These are phyloP conservation scores for Clarireedia homoeocarpa DNA, from an alignment of 2,329 filamentous ascomycete genomes.

Conservation along the genomic window DNA sequence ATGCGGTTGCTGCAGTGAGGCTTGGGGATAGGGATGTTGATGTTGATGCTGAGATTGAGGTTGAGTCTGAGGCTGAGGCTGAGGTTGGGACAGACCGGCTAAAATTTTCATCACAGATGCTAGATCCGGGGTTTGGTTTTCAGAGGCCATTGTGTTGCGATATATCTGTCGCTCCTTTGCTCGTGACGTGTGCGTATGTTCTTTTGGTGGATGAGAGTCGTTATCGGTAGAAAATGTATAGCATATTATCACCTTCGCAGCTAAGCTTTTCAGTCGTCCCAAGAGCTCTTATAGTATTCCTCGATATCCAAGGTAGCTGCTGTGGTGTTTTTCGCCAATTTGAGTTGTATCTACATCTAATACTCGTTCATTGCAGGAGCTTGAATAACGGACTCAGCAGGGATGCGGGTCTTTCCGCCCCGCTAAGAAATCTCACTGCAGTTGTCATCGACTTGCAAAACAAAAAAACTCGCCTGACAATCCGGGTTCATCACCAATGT, in stretches of 20 bases:
- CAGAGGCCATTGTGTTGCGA: slow-evolving; percentile 19
- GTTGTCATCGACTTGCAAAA: slow-evolving; percentile 12
- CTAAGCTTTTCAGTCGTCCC: background rate
- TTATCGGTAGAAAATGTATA: too few relatives aligned
- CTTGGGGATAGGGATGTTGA: slow-evolving; percentile 12
- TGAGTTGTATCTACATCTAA: too few relatives aligned
- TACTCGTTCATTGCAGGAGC: too few relatives aligned
- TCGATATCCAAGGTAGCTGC: too few relatives aligned
- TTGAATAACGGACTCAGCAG: background rate
- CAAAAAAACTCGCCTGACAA: slow-evolving; percentile 21
- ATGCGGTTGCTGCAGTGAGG: slow-evolving; percentile 24
- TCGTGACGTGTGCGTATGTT: background rate
- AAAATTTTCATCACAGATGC: slow-evolving; percentile 28
- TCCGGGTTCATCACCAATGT: slow-evolving; percentile 13
- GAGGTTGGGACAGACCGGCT: slow-evolving; percentile 21
- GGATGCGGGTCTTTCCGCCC: slow-evolving; percentile 15
- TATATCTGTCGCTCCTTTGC: background rate
- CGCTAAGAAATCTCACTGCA: slow-evolving; percentile 17
- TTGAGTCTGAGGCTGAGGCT: slow-evolving; percentile 7
- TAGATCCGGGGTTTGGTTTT: slow-evolving; percentile 25
- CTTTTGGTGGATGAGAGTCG: background rate
- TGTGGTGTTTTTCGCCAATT: too few relatives aligned
- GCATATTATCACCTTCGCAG: background rate
- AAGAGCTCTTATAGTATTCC: background rate
- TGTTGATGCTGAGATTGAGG: background rate